Base-by-base conservation (phyloP, 306 rosid species). In the Corylus avellana region DNA sequence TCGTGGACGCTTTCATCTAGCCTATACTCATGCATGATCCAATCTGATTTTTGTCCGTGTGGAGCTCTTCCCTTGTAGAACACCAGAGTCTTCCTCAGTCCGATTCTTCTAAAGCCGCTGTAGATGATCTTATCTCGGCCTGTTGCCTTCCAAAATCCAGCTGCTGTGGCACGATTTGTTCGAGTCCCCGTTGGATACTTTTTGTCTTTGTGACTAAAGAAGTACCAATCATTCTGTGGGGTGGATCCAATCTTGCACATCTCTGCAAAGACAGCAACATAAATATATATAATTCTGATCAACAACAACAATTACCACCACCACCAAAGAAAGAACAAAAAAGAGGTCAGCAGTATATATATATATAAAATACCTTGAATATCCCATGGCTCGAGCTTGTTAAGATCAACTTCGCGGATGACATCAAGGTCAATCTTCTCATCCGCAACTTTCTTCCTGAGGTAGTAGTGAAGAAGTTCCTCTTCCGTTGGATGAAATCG, bases 301-400 rank as follows among this genome's bases (percentile, higher is more conserved):
- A 3, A 1, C 2, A 48, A 8, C 13, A 48, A 8, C 1, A 53
- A 13, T 53, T 4, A 11, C 56, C 56, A 51, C 18, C 56, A 20
- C 8, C 64, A 58, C 4, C 6, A 4, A 8, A 12, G 13, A 42
- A 67, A 16, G 18, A 10, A 4, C 14, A 22, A 10, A 20, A 57
- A 9, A 8, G n/a, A 29, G 32, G 32, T 29, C 32, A 29, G 32
- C 2, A 29, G 32, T 29, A 29, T 29, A 11, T 70, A 12, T 3
- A 12, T 29, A 35, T 12, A 63, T 42, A 20, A 7, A 27, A 1
- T 75, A 89, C 92, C 92, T 89, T 89, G 92, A 70, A 89, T 86
- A 64, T 89, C 92, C 92, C 92, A 89, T 10, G 90, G 92, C 75
- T 89, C 92, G 18, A 89, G 90, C 87, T 89, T 89, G 74, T 89